Conservation (phyloP, 2,329 filamentous ascomycete genomes). For the Tolypocladium endophyticum region DNA sequence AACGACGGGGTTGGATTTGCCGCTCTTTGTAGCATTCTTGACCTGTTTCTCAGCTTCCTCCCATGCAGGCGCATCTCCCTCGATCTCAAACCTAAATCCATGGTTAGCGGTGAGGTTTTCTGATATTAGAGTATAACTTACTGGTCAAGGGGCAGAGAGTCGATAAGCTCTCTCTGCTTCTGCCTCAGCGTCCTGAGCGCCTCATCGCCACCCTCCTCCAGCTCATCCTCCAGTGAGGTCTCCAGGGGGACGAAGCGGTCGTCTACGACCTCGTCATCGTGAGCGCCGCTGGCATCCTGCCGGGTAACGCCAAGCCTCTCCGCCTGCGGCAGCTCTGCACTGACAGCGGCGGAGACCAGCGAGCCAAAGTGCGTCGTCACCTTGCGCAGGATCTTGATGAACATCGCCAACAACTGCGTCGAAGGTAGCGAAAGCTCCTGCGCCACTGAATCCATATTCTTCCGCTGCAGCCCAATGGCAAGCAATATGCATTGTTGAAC, state of each 20-base stretch:
- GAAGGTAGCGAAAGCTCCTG: constrained; percentile 65
- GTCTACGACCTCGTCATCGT: constrained; percentile 58
- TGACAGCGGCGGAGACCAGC: constrained; percentile 64
- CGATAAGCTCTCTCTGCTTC: constrained; percentile 80
- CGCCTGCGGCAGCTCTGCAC: constrained; percentile 50
- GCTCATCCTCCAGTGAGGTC: constrained; percentile 64
- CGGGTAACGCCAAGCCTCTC: constrained; percentile 47
- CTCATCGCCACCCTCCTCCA: constrained; percentile 74
- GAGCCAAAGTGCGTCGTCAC: constrained; percentile 67
- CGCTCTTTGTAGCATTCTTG: constrained; percentile 40
- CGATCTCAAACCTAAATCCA: constrained; percentile 49
- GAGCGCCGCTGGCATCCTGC: constrained; percentile 50
- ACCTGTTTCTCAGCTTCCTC: constrained; percentile 69
- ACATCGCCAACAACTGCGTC: constrained; percentile 86
- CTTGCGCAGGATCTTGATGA: constrained; percentile 91
- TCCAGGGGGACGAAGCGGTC: constrained; percentile 61
- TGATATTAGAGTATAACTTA: constrained; percentile 8
- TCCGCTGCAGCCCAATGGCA: constrained; percentile 84
- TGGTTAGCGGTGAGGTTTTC: not conserved
- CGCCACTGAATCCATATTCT: constrained; percentile 71
- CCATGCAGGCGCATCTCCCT: constrained; percentile 52
- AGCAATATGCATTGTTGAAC: constrained; percentile 81
- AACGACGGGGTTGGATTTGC: constrained; percentile 53
- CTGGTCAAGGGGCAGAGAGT: constrained; percentile 78
- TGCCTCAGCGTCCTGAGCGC: constrained; percentile 59